A percentile compares a stretch with the other conserved stretches of the same genome.
These are phyloP conservation scores for Chenopodium quinoa DNA, from an alignment of 148 eudicot species.

Conservation along the genomic window DNA sequence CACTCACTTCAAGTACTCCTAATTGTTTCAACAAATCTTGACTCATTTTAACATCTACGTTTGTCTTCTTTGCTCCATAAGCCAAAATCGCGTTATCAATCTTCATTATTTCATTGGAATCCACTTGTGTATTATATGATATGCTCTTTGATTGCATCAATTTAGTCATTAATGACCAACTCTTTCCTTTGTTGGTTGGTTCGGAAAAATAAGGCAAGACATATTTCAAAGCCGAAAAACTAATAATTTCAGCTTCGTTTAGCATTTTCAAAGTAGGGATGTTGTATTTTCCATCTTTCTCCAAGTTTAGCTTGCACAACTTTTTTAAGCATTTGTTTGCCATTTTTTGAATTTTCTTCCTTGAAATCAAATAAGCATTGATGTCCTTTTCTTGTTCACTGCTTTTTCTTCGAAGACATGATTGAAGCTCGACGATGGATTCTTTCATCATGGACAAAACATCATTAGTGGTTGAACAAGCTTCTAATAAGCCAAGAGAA, in stretches of 20 bases:
- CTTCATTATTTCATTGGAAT: conserved; percentile 12
- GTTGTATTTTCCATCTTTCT: neutral
- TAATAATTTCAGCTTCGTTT: conserved; percentile 26
- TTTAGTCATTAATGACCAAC: conserved; percentile 31
- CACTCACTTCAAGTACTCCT: conserved; percentile 11
- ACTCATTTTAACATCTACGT: neutral
- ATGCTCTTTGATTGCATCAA: conserved; percentile 25
- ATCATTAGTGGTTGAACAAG: conserved; percentile 26
- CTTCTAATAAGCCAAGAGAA: conserved; percentile 30
- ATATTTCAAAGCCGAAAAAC: conserved; percentile 20
- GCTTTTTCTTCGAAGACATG: conserved; percentile 29
- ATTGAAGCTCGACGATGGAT: conserved; percentile 25
- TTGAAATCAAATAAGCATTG: conserved; percentile 25
- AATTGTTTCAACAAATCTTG: conserved; percentile 21
- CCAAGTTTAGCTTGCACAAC: conserved; percentile 1
- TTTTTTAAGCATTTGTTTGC: conserved; percentile 21
- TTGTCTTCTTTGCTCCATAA: conserved; percentile 17
- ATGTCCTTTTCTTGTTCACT: neutral
- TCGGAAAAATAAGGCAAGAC: conserved; percentile 13
- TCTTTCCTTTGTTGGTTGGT: conserved; percentile 16
- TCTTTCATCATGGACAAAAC: conserved; percentile 26
- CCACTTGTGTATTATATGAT: neutral
- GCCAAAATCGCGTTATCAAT: neutral
- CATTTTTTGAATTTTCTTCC: conserved; percentile 27
- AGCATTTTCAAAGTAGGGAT: conserved; percentile 11